Evolutionary conservation across 768 basidiomycete species (phyloP).

Genomic region (Crucibulum laeve): DNA sequence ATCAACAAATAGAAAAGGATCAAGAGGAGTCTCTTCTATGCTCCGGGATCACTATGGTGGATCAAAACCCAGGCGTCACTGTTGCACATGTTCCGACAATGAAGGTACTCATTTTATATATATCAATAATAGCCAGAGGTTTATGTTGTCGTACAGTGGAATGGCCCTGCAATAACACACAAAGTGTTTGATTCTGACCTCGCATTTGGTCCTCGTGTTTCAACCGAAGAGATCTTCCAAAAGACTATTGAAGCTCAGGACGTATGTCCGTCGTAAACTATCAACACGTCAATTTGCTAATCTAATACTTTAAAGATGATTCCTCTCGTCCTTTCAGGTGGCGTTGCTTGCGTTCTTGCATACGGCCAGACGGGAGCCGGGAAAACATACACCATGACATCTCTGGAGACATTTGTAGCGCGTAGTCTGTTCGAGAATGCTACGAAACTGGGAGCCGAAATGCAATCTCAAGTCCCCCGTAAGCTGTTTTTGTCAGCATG

Average conservation of each 20-base stretch:
- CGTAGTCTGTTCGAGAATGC: neutral
- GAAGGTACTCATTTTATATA: neutral
- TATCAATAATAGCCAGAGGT: neutral
- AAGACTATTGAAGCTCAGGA: neutral
- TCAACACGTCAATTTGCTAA: neutral
- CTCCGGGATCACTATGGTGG: neutral
- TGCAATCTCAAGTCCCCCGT: neutral
- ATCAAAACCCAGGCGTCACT: neutral
- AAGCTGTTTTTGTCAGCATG: neutral
- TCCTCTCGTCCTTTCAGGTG: neutral
- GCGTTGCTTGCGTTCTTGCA: neutral
- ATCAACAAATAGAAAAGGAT: neutral
- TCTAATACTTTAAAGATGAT: neutral
- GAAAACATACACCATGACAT: neutral
- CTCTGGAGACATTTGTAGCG: neutral
- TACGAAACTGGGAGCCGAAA: neutral
- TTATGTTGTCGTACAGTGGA: neutral
- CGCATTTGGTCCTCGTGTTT: neutral
- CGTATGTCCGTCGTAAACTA: neutral
- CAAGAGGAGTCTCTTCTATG: neutral
- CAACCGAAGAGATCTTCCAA: neutral
- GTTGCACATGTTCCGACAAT: neutral
- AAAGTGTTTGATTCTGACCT: neutral
- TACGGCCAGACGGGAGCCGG: constrained; percentile 1
- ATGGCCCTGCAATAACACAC: neutral